Conservation (phyloP, 75 land plant genomes). For the Pseudotsuga menziesii region DNA sequence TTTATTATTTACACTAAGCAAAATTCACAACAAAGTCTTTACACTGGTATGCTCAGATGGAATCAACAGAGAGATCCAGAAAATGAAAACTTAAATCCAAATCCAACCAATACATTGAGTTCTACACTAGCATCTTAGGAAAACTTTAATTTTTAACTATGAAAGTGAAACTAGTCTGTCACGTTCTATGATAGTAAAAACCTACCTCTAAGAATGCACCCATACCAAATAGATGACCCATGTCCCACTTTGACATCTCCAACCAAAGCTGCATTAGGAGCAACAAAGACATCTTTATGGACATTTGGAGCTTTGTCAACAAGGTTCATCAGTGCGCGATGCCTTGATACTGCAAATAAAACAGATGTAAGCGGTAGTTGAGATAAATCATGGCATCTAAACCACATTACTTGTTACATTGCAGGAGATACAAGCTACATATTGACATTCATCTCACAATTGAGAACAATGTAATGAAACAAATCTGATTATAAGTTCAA, state of each 20-base stretch:
- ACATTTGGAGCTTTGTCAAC: constrained; percentile 42
- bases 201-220: constrained; percentile 51
- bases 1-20: not conserved
- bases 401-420: not conserved
- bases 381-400: not conserved
- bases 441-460: not conserved
- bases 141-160: not conserved
- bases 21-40: not conserved
- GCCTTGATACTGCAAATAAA: constrained; percentile 39
- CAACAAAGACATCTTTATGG: constrained; percentile 35
- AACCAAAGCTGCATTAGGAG: constrained; percentile 46
- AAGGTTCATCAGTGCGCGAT: constrained; percentile 42
- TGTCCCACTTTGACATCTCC: constrained; percentile 43
- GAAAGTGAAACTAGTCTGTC: not conserved
- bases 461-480: not conserved
- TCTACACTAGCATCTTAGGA: not conserved
- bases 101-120: not conserved
- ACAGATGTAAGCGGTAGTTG: not conserved
- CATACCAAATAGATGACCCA: constrained; percentile 53
- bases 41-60: too few species aligned
- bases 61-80: not conserved
- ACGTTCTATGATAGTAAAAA: not conserved
- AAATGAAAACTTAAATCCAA: not conserved
- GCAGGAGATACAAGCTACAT: not conserved
- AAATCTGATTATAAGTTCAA: not conserved